A percentile compares a stretch with the other conserved stretches of the same genome.
Conservation (phyloP, 2,329 filamentous ascomycete genomes). For the Penicillium verrucosum region DNA sequence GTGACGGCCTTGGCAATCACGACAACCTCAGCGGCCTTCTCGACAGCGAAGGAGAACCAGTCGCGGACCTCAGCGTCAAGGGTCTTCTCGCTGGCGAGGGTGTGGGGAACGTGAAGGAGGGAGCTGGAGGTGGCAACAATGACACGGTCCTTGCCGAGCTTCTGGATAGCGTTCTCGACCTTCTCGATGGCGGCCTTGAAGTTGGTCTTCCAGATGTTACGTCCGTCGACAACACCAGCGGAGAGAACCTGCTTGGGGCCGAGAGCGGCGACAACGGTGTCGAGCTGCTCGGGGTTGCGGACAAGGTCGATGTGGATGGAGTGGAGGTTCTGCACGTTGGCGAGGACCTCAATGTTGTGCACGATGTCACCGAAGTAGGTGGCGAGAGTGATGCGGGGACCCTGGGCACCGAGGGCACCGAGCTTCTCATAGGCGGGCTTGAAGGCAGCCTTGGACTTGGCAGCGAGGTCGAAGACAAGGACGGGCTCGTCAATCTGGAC, state of each 20-base stretch:
- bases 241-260: slow-evolving; percentile 88
- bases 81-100: slow-evolving; percentile 97
- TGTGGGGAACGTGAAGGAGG: slow-evolving; percentile 97
- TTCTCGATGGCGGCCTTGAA: slow-evolving; percentile 90
- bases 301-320: slow-evolving; percentile 94
- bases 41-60: slow-evolving; percentile 97
- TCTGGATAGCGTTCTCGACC: slow-evolving; percentile 85
- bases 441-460: slow-evolving; percentile 93
- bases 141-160: slow-evolving; percentile 96
- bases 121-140: slow-evolving; percentile 96
- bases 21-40: slow-evolving; percentile 90
- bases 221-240: slow-evolving; percentile 93
- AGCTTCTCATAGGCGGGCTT: slow-evolving; percentile 96
- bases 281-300: slow-evolving; percentile 96
- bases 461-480: slow-evolving; percentile 88
- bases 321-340: slow-evolving; percentile 68
- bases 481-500: slow-evolving; percentile 98
- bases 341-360: slow-evolving; percentile 92
- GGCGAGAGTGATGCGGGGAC: slow-evolving; percentile 84
- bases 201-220: slow-evolving; percentile 99
- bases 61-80: slow-evolving; percentile 88
- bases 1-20: slow-evolving; percentile 96
- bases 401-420: slow-evolving; percentile 64
- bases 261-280: slow-evolving; percentile 76
- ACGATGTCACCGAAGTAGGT: slow-evolving; percentile 99